Evolutionary conservation across 495 filamentous ascomycete genomes (phyloP).

Genomic region (Daldinia loculata): DNA sequence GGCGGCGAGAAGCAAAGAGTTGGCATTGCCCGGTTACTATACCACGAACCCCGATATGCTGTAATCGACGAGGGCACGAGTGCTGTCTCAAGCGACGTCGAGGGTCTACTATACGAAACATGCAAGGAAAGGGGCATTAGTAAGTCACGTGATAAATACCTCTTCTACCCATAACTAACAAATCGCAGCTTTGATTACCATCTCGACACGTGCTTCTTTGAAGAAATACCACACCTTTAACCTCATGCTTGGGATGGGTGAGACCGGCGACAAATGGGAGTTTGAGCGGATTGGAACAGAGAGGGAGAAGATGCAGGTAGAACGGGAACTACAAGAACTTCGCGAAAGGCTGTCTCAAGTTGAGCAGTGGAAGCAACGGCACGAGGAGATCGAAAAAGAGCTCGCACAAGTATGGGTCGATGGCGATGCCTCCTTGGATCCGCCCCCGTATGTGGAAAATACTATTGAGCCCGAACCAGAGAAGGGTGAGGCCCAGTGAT

Average conservation of each 20-base stretch:
- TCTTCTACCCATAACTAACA: slow-evolving; percentile 39
- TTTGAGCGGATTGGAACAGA: slow-evolving; percentile 93
- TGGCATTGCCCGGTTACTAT: slow-evolving; percentile 86
- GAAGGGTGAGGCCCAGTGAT: slow-evolving; percentile 24
- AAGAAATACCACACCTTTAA: slow-evolving; percentile 96
- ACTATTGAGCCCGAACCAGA: slow-evolving; percentile 34
- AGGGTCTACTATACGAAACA: slow-evolving; percentile 90
- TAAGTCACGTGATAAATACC: slow-evolving; percentile 52
- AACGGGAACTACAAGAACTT: slow-evolving; percentile 86
- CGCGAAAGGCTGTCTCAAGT: slow-evolving; percentile 81
- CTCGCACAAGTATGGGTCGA: slow-evolving; percentile 66
- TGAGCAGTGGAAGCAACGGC: slow-evolving; percentile 80
- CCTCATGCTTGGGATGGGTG: slow-evolving; percentile 79
- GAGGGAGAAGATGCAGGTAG: slow-evolving; percentile 87
- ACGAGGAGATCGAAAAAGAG: slow-evolving; percentile 72
- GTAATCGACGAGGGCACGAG: slow-evolving; percentile 96
- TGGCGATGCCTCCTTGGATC: slow-evolving; percentile 50
- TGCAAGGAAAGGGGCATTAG: slow-evolving; percentile 93
- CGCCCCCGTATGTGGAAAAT: slow-evolving; percentile 52
- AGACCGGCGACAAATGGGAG: slow-evolving; percentile 75
- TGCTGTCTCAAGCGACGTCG: slow-evolving; percentile 92
- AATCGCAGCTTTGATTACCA: slow-evolving; percentile 78
- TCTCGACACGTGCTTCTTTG: slow-evolving; percentile 88
- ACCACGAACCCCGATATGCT: slow-evolving; percentile 93
- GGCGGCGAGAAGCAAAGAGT: slow-evolving; percentile 99